A percentile compares a stretch with the other conserved stretches of the same genome.
Conservation (phyloP, 2,329 filamentous ascomycete species). For the Verticillium longisporum region DNA sequence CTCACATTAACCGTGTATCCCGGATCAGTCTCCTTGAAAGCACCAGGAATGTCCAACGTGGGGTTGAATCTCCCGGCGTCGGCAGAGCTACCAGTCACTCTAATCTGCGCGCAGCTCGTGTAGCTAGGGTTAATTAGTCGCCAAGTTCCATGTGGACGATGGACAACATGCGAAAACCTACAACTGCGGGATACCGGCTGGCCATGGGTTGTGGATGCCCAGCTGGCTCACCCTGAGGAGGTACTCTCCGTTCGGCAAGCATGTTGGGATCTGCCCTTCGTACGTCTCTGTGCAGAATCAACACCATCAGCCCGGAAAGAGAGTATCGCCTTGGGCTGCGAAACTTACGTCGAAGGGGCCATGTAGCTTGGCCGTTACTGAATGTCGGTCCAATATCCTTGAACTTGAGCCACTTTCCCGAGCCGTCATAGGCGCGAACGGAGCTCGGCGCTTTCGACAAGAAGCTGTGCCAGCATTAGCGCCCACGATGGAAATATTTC, state of each 20-base stretch:
- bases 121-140: background rate
- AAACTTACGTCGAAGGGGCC: constrained; percentile 19
- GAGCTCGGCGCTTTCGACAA: constrained; percentile 27
- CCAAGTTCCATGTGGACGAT: no score
- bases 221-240: constrained; percentile 29
- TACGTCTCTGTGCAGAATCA: background rate
- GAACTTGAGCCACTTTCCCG: constrained; percentile 32
- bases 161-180: constrained; percentile 16
- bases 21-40: constrained; percentile 33
- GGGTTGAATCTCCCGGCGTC: constrained; percentile 21
- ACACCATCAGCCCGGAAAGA: background rate
- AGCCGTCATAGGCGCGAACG: constrained; percentile 26
- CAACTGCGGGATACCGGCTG: constrained; percentile 23
- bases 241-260: constrained; percentile 21
- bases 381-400: constrained; percentile 28
- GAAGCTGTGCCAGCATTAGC: constrained; percentile 4
- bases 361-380: constrained; percentile 19
- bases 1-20: constrained; percentile 38
- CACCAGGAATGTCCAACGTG: constrained; percentile 31
- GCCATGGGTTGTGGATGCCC: constrained; percentile 22
- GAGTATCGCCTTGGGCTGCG: background rate
- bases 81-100: constrained; percentile 29
- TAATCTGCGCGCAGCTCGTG: constrained; percentile 24
- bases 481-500: background rate
- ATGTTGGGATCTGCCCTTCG: constrained; percentile 12